phyloP scores from a whole-genome alignment of 2,329 filamentous ascomycete species.

The Aulographum hederae region DNA sequence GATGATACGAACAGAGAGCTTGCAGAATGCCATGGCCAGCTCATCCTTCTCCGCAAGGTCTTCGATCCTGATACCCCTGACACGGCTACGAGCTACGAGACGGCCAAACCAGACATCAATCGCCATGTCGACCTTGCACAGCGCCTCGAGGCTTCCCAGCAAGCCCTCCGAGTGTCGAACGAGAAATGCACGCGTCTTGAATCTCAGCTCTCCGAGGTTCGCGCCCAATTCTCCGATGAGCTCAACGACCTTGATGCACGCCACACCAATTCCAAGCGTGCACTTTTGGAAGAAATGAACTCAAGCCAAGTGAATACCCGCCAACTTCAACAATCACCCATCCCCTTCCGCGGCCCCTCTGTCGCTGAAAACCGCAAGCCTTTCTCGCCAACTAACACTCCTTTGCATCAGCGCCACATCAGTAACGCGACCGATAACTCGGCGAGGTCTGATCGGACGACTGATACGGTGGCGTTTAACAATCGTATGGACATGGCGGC shows the following conservation, averaged over 20 bases:
- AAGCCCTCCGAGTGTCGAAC: constrained; percentile 66
- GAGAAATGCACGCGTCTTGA: constrained; percentile 72
- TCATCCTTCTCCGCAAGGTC: constrained; percentile 67
- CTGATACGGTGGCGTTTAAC: constrained; percentile 69
- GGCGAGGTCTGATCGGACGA: constrained; percentile 65
- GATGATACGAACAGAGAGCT: constrained; percentile 70
- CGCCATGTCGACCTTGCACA: constrained; percentile 59
- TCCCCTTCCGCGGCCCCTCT: constrained; percentile 36
- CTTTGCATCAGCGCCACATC: constrained; percentile 48
- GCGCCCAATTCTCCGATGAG: constrained; percentile 55
- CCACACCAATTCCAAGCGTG: constrained; percentile 47
- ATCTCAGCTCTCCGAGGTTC: constrained; percentile 59
- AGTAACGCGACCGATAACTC: constrained; percentile 56
- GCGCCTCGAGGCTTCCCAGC: constrained; percentile 75
- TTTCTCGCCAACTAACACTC: constrained; percentile 60
- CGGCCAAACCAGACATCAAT: constrained; percentile 48
- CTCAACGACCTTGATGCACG: constrained; percentile 44
- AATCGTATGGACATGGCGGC: constrained; percentile 80
- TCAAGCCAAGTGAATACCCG: constrained; percentile 57
- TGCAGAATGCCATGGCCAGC: constrained; percentile 58
- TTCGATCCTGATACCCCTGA: constrained; percentile 61
- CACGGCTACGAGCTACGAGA: constrained; percentile 48
- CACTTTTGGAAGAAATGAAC: constrained; percentile 73
- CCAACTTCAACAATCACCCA: constrained; percentile 37
- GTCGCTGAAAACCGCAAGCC: constrained; percentile 40